Evolutionary conservation across 2,329 filamentous ascomycete genomes (phyloP), one percentile per base, ranked within the genome.

Genomic region (Hypomyces perniciosus): DNA sequence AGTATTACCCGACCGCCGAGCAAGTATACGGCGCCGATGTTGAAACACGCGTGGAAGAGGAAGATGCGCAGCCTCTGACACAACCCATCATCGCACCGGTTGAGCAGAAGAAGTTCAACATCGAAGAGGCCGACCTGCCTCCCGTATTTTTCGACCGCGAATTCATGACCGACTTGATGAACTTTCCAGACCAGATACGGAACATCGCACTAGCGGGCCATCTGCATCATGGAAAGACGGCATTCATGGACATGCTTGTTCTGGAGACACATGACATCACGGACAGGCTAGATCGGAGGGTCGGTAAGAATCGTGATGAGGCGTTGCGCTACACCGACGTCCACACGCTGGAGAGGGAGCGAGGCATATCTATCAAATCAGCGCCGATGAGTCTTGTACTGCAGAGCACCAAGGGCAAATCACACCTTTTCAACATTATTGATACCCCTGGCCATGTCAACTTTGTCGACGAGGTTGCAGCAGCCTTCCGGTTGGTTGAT

Each of bases 361-460:
- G 93, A 50, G 93, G 92, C 3, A 65, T 99, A 5, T 97, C 93
- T 0, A 85, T 96, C 63, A 99, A 99, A 70, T 79, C 91, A 5
- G 85, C 90, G 13, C 92, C 93, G 6, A 97, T 99, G 91, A 96
- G 87, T 64, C 72, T 99, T 59, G 85, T 97, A 35, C 75, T 99
- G 51, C 90, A 89, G 62, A 88, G 83, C 59, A 91, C 90, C 7
- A 90, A 88, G 68, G 89, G 90, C 48, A 99, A 99, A 71, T 97
- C 91, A 34, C 91, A 97, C 71, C 78, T 99, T 3, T 74, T 99
- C 72, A 97, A 97, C 70, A 84, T 99, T 50, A 77, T 99, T 52
- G 93, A 99, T 70, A 99, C 93, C 1, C 93, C 93, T 1, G 93
- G 93, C 6, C 93, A 99, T 66, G 93, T 97, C 64, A 96, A 99